Evolutionary conservation across 805 yeast genomes (phyloP).

Genomic region (Candida ponderosae): DNA sequence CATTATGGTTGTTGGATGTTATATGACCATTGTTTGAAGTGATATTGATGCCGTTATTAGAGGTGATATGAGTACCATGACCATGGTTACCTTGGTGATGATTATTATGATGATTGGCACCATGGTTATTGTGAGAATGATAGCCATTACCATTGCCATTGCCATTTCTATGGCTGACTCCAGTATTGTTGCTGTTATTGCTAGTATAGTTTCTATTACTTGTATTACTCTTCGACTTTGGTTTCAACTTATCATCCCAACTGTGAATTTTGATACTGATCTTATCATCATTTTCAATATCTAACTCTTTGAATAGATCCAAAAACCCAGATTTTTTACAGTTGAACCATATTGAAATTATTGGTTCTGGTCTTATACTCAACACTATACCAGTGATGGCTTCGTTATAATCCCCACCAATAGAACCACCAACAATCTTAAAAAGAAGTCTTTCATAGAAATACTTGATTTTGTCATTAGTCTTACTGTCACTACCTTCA

Average conservation of each 20-base stretch:
- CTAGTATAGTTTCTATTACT: neutral
- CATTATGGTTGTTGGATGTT: neutral
- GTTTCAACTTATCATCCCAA: conserved; percentile 5
- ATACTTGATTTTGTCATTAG: conserved; percentile 23
- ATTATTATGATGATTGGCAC: no score
- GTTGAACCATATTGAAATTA: neutral
- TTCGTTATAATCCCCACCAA: conserved; percentile 34
- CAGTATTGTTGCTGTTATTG: conserved; percentile 1
- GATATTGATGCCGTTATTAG: conserved; percentile 1
- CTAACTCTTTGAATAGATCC: neutral
- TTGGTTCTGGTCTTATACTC: conserved; percentile 33
- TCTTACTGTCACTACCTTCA: neutral
- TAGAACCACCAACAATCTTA: conserved; percentile 41
- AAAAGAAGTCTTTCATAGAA: conserved; percentile 52
- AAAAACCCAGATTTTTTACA: no score
- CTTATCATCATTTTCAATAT: conserved; percentile 39
- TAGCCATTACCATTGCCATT: neutral
- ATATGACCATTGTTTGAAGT: neutral
- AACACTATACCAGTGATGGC: conserved; percentile 56
- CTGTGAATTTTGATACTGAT: conserved; percentile 31
- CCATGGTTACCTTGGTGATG: neutral
- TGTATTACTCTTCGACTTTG: conserved; percentile 2
- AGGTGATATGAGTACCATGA: conserved; percentile 4
- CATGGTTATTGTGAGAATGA: neutral
- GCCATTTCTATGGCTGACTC: no score